Evolutionary conservation across 768 basidiomycete genomes (phyloP), one percentile per base, ranked within the genome.

Genomic region (Trametes cinnabarina): DNA sequence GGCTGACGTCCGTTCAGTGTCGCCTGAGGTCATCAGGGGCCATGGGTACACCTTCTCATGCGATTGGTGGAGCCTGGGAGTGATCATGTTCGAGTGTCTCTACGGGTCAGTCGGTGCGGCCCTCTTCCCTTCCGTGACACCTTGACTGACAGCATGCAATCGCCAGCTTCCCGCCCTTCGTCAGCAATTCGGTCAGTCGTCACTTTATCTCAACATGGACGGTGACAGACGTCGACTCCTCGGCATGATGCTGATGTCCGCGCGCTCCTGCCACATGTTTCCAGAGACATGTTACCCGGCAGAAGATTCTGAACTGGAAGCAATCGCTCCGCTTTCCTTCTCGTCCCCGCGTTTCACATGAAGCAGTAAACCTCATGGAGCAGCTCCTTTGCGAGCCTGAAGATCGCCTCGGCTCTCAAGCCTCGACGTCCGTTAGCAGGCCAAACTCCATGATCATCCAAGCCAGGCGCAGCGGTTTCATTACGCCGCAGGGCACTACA

Each of bases 31-130:
- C 44, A 92, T 94, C 68, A 84, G 90, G 65, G 90, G 90, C 20
- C 89, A 92, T 68, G 95, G 94, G 23, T 98, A 98, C 73, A 85
- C 88, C 37, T 95, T 91, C 74, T 90, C 88, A 34, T 96, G 94
- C 70, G 96, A 98, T 69, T 98, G 94, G 94, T 99, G 96, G 96
- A 93, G 90, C 74, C 82, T 98, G 44, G 95, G 94, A 12, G 90
- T 97, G 53, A 98, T 99, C 71, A 91, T 94, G 86, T 98, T 88
- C 68, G 94, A 98, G 72, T 94, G 92, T 70, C 77, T 97, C 71
- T 95, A 94, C 67, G 92, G 90, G 89, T 92, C 71, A 63, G 85
- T 78, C 62, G 48, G 35, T 22, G 12, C 57, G 25, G 28, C 51
- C 20, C 37, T 39, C 55, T 63, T 58, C 23, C 52, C 43, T 35